Evolutionary conservation across 1,284 basidiomycete genomes (phyloP), one percentile per base, ranked within the genome.

Genomic region (Crucibulum parvulum): DNA sequence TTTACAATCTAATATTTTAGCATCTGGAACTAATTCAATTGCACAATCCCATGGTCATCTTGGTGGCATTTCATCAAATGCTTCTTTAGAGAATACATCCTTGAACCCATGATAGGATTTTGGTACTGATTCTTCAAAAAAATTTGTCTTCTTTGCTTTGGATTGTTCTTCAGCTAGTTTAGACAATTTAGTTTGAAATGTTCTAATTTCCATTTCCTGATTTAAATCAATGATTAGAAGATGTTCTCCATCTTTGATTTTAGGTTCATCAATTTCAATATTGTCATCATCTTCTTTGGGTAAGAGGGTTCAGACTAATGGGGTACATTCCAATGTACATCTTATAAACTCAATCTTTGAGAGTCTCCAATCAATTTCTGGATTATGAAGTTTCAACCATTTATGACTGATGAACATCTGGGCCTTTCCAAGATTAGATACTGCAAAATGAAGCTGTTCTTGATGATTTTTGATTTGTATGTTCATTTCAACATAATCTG

Each of bases 1-100:
- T 50, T 66, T 69, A 35, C 57, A 56, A 11, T 35, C 31, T n/a
- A 41, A 39, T 1, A 51, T 41, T 34, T 54, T 61, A 13, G 55
- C 47, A 16, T 52, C 57, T 1, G 59, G 56, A 1, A 46, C 41
- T 1, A 69, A 55, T 51, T 70, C 62, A 13, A 70, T 70, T 2
- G 58, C 65, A 57, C 68, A 66, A 53, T 71, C 67, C 63, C 65
- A 70, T 2, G 53, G 54, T 41, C 50, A 46, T 18, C 41, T 15
- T 1, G 53, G 16, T 11, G 65, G 64, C 3, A 70, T 62, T 51
- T 37, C 31, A 37, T 69, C 56, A 53, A 60, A 68, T 7, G 39
- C 43, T 31, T 59, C 55, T 51, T 68, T 65, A 2, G 13, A 11
- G 52, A 69, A 68, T 7, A 69, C 58, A 16, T 58, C 59, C 38